A percentile compares a stretch with the other conserved stretches of the same genome.
Conservation (phyloP, 495 filamentous ascomycete genomes). For the Lophium mytilinum region DNA sequence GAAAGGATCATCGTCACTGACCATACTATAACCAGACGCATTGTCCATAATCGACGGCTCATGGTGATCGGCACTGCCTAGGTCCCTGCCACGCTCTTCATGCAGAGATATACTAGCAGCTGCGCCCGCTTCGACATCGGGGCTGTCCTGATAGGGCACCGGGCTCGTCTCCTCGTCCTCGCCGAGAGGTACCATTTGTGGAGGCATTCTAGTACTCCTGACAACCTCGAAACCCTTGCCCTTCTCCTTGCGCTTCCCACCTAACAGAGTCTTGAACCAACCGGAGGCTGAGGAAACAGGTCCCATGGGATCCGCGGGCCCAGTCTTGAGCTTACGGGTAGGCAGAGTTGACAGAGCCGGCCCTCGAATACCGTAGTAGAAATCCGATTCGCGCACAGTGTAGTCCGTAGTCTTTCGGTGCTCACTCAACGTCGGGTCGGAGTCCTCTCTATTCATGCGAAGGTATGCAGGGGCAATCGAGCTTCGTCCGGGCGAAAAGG, state of each 20-base stretch:
- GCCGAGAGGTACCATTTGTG: constrained; percentile 30
- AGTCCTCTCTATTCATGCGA: constrained; percentile 41
- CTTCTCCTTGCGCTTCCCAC: constrained; percentile 76
- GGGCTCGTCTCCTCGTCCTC: constrained; percentile 19
- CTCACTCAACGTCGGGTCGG: constrained; percentile 41
- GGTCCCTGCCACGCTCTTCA: not conserved
- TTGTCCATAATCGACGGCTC: not conserved
- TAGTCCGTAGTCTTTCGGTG: constrained; percentile 65
- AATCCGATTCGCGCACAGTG: constrained; percentile 85
- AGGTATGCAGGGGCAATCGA: constrained; percentile 35
- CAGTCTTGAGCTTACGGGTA: constrained; percentile 74
- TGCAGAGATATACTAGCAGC: not conserved
- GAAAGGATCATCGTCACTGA: constrained; percentile 32
- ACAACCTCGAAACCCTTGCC: constrained; percentile 96
- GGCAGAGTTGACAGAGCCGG: constrained; percentile 77
- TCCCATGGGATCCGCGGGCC: constrained; percentile 88
- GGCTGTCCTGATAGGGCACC: constrained; percentile 28
- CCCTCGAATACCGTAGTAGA: constrained; percentile 80
- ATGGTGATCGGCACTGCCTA: not conserved
- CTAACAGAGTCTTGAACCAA: constrained; percentile 74
- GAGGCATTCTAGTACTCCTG: constrained; percentile 63
- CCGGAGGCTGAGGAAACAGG: constrained; percentile 80
- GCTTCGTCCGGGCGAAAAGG: constrained; percentile 44
- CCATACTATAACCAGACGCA: constrained; percentile 7
- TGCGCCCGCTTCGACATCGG: not conserved